These are phyloP conservation scores for Verticillium nonalfalfae DNA, from an alignment of 2,329 filamentous ascomycete genomes.

Conservation along the genomic window DNA sequence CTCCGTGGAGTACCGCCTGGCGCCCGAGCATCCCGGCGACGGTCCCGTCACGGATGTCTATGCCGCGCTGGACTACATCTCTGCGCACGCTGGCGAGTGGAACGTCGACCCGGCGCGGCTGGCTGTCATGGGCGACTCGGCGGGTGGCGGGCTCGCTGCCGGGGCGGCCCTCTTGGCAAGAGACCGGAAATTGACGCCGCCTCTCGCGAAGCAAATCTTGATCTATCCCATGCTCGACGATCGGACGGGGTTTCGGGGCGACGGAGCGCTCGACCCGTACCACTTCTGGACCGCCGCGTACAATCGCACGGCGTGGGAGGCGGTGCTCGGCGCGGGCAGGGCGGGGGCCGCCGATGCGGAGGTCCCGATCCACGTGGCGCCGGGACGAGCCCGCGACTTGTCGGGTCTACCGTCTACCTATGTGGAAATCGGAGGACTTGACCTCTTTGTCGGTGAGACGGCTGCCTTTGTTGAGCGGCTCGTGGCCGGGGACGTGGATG, in stretches of 20 bases:
- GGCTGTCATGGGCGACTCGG: conserved; percentile 14
- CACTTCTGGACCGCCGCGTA: not conserved
- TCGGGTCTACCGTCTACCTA: conserved; percentile 25
- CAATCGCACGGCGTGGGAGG: conserved; percentile 2
- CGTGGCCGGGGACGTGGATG: conserved; percentile 20
- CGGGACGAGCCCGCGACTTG: conserved; percentile 14
- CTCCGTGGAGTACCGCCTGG: conserved; percentile 32
- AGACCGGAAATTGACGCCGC: conserved; percentile 15
- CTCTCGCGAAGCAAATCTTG: conserved; percentile 23
- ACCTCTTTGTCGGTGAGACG: conserved; percentile 27
- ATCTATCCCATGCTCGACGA: conserved; percentile 28
- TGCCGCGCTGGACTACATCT: conserved; percentile 17
- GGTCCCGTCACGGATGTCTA: conserved; percentile 27
- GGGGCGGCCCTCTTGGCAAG: conserved; percentile 30
- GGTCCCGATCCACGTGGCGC: conserved; percentile 12
- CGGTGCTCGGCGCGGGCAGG: not conserved
- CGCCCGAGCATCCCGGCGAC: conserved; percentile 31
- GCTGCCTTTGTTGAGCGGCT: conserved; percentile 23
- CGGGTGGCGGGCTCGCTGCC: conserved; percentile 15
- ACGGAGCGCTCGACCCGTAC: not conserved
- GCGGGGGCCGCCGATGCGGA: conserved; percentile 3
- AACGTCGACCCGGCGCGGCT: conserved; percentile 14
- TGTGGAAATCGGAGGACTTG: conserved; percentile 29
- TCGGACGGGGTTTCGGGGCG: conserved; percentile 9
- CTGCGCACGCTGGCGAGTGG: conserved; percentile 13